Base-by-base conservation (phyloP, 805 yeast genomes). In the Candida hungchunana region DNA sequence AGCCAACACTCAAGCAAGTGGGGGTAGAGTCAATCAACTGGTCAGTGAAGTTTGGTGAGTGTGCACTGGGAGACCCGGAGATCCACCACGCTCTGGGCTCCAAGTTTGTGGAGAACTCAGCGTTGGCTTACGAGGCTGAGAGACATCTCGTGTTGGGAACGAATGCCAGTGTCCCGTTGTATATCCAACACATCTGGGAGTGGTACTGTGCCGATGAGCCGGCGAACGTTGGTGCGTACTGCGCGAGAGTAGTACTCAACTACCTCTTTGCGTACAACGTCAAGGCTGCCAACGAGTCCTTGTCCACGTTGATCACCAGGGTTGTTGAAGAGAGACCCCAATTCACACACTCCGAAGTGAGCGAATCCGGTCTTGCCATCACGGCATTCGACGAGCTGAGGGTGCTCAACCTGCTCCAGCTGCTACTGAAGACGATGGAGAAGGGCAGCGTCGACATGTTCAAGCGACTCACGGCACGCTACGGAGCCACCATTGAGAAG, bases 31-130 rank as follows among this genome's bases (percentile, higher is more conserved):
- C 79, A 35, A 66, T 77, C 33, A 70, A 71, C 35, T 90, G 95
- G 88, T 69, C 89, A 0, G 59, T 61, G 29, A 69, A 68, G 42
- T 60, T 56, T 35, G 66, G 76, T 5, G 66, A 64, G 0, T 64
- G 62, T 36, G 72, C 72, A 37, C 72, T 73, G 43, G 96, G 96
- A 5, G 95, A 87, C 53, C 72, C 82, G 6, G 77, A 75, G 29
- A 64, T 93, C 37, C 87, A 86, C 53, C 79, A 79, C 46, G 69
- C 80, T 9, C 68, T 87, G 41, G 96, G 96, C 3, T 59, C 68
- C 23, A 78, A 84, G 54, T 65, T 86, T 32, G 60, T 77, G 34
- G 66, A 64, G 20, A 47, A 55, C 24, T 66, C 64, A 15, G 75
- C 71, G 32, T 51, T 70, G 38, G 71, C 70, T 23, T 70, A 76